These are phyloP conservation scores for Fusarium tuaranense DNA, from an alignment of 2,329 filamentous ascomycete species.

Conservation along the genomic window DNA sequence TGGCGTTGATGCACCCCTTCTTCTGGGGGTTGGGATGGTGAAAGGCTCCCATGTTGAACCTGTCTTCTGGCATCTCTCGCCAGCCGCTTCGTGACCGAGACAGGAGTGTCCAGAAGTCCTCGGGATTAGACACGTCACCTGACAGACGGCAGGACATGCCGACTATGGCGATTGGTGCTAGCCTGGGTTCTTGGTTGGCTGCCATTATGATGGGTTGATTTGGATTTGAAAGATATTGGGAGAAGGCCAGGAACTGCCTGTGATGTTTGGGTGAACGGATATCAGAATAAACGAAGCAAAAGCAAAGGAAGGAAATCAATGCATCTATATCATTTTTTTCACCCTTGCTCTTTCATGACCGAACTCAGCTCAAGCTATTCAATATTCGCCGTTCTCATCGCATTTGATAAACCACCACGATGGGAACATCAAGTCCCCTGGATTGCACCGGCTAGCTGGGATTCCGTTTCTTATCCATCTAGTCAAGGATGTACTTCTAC, in stretches of 20 bases:
- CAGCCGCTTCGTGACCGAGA: conserved; percentile 55
- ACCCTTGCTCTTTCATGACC: neutral
- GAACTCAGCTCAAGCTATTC: neutral
- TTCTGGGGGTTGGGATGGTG: conserved; percentile 59
- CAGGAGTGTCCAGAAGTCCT: conserved; percentile 60
- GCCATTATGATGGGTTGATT: neutral
- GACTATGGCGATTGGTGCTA: conserved; percentile 58
- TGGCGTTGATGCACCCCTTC: conserved; percentile 53
- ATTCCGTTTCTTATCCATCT: neutral
- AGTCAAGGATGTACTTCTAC: neutral
- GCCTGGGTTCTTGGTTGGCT: neutral
- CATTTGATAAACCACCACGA: neutral
- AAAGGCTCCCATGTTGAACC: conserved; percentile 59
- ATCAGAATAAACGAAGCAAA: neutral
- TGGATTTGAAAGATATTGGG: neutral
- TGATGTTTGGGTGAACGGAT: neutral
- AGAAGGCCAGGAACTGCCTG: neutral
- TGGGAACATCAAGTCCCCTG: neutral
- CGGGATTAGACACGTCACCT: conserved; percentile 55
- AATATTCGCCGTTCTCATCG: neutral
- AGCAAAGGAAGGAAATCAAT: neutral
- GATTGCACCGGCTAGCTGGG: neutral
- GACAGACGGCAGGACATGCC: conserved; percentile 62
- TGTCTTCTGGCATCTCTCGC: conserved; percentile 56
- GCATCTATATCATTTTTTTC: neutral